Conservation (phyloP, 495 filamentous ascomycete genomes). For the Aspergillus sparsus region DNA sequence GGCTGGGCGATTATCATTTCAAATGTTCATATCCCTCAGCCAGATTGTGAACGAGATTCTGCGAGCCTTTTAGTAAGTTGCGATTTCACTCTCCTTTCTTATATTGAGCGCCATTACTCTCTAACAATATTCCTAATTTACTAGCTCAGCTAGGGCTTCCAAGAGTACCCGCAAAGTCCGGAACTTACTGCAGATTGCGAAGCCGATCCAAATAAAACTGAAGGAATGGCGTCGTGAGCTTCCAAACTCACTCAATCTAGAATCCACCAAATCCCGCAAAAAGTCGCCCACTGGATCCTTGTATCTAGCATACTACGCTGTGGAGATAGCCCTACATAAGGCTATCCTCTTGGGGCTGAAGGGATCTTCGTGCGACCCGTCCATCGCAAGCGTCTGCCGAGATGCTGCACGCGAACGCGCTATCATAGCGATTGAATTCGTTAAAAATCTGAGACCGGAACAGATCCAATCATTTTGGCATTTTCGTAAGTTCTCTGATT, state of each 20-base stretch:
- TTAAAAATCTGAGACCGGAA: conserved; percentile 7
- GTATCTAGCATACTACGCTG: conserved; percentile 8
- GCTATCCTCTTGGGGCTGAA: conserved; percentile 7
- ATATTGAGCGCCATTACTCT: no score
- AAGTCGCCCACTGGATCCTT: conserved; percentile 10
- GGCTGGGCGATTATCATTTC: conserved; percentile 8
- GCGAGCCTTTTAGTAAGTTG: conserved; percentile 8
- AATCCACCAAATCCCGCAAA: conserved; percentile 3
- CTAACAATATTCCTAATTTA: neutral
- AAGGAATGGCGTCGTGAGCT: conserved; percentile 11
- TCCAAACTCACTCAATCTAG: neutral
- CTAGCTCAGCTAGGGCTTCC: conserved; percentile 2
- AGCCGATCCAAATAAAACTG: conserved; percentile 10
- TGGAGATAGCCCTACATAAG: conserved; percentile 10
- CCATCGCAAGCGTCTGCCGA: conserved; percentile 6
- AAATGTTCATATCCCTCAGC: conserved; percentile 9
- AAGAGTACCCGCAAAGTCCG: conserved; percentile 1
- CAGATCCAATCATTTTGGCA: conserved; percentile 12
- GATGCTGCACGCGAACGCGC: conserved; percentile 11
- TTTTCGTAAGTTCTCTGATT: neutral
- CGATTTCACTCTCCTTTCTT: neutral
- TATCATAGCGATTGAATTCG: conserved; percentile 7
- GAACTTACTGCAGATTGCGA: conserved; percentile 9
- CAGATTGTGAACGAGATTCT: conserved; percentile 13
- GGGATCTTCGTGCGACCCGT: conserved; percentile 8